phyloP scores from a whole-genome alignment of 768 basidiomycete species.

The Zangia roseola region DNA sequence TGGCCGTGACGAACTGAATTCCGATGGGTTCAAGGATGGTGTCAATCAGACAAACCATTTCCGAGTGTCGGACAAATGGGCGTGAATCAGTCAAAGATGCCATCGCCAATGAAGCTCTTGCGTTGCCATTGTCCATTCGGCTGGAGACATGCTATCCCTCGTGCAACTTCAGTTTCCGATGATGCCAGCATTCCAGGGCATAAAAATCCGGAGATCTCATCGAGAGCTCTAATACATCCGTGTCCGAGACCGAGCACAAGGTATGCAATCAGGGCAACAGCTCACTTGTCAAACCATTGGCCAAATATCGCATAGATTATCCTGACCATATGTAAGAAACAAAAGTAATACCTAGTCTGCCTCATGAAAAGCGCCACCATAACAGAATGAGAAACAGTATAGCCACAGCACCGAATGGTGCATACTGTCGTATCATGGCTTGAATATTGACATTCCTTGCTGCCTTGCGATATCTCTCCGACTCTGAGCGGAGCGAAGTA shows the following conservation, averaged over 20 bases:
- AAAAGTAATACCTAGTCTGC: slow-evolving; percentile 7
- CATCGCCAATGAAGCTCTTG: no score
- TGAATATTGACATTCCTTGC: slow-evolving; percentile 93
- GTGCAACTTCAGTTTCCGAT: not conserved
- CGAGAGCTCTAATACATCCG: not conserved
- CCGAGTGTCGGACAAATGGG: no score
- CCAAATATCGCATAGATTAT: slow-evolving; percentile 28
- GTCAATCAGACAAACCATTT: no score
- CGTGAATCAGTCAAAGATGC: no score
- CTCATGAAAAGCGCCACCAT: slow-evolving; percentile 75
- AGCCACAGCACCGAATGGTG: slow-evolving; percentile 81
- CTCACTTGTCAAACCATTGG: not conserved
- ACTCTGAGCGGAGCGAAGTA: slow-evolving; percentile 90
- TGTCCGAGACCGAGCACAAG: not conserved
- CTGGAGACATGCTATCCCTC: no score
- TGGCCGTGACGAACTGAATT: no score
- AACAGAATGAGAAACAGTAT: slow-evolving; percentile 76
- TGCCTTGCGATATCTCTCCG: slow-evolving; percentile 95
- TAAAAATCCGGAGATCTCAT: not conserved
- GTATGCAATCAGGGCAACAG: not conserved
- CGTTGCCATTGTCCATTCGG: no score
- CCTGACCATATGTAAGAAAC: slow-evolving; percentile 24
- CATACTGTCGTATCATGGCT: slow-evolving; percentile 94
- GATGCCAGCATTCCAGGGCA: not conserved
- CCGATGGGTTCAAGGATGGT: no score